A percentile compares a stretch with the other conserved stretches of the same genome.
Conservation (phyloP, 2,329 filamentous ascomycete species). For the Paracoccidioides lutzii region DNA sequence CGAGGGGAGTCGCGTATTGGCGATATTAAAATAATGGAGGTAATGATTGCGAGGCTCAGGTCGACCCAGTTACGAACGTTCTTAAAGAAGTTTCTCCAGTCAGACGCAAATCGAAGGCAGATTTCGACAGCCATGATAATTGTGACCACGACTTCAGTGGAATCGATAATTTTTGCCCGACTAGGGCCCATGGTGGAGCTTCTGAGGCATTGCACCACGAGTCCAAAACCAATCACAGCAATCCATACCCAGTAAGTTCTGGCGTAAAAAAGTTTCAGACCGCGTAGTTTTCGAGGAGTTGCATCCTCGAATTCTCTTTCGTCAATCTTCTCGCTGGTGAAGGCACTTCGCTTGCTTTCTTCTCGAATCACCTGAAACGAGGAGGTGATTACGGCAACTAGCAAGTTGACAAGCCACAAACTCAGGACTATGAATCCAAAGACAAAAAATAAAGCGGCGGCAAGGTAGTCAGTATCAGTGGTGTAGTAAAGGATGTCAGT, state of each 20-base stretch:
- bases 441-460: conserved; percentile 65
- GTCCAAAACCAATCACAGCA: conserved; percentile 60
- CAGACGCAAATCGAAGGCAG: conserved; percentile 57
- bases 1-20: conserved; percentile 58
- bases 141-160: conserved; percentile 63
- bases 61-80: conserved; percentile 68
- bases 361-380: conserved; percentile 97
- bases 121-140: conserved; percentile 72
- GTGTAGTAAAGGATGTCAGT: conserved; percentile 90
- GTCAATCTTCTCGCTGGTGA: conserved; percentile 59
- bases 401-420: conserved; percentile 88
- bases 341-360: conserved; percentile 87
- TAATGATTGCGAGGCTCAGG: conserved; percentile 64
- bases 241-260: conserved; percentile 70
- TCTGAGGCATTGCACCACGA: conserved; percentile 65
- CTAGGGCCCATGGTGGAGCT: conserved; percentile 59
- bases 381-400: conserved; percentile 93
- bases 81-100: conserved; percentile 70
- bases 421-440: conserved; percentile 76
- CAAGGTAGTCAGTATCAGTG: conserved; percentile 79
- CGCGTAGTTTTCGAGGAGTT: conserved; percentile 20
- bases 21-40: conserved; percentile 74
- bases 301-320: conserved; percentile 29
- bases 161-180: conserved; percentile 53
- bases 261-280: conserved; percentile 59